phyloP scores from a whole-genome alignment of 1,284 basidiomycete species.

The Ustilago trichophora region DNA sequence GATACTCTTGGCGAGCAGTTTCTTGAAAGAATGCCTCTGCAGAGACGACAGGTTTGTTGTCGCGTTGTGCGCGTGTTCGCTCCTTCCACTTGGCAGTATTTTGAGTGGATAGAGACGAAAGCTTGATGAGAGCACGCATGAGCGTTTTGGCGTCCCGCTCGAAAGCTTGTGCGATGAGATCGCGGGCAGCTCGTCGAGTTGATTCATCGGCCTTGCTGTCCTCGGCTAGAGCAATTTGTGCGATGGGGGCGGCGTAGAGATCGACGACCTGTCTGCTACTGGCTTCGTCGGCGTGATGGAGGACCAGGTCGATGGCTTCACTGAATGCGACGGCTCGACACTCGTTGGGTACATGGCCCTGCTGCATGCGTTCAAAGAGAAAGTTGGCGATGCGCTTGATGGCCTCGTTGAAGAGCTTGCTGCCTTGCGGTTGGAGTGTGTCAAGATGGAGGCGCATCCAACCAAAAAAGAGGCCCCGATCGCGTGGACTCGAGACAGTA shows the following conservation, averaged over 20 bases:
- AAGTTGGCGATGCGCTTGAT: slow-evolving; percentile 59
- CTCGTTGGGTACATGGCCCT: slow-evolving; percentile 41
- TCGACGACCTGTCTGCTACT: slow-evolving; percentile 48
- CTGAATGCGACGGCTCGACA: slow-evolving; percentile 38
- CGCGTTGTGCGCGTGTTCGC: slow-evolving; percentile 17
- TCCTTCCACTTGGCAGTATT: slow-evolving; percentile 31
- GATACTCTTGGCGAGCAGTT: slow-evolving; percentile 20
- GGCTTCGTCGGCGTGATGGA: slow-evolving; percentile 36
- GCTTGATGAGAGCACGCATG: slow-evolving; percentile 17
- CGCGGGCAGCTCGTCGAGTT: slow-evolving; percentile 31
- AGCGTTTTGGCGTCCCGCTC: slow-evolving; percentile 36
- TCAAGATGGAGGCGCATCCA: slow-evolving; percentile 48
- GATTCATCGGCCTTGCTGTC: slow-evolving; percentile 20
- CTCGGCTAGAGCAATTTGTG: slow-evolving; percentile 36
- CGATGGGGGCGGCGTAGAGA: slow-evolving; percentile 52
- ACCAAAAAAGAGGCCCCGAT: slow-evolving; percentile 36
- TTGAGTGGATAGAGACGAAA: slow-evolving; percentile 22
- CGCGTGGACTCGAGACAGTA: slow-evolving; percentile 30
- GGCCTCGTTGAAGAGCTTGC: slow-evolving; percentile 44
- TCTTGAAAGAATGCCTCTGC: slow-evolving; percentile 25
- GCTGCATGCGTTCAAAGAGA: slow-evolving; percentile 59
- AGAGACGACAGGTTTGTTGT: slow-evolving; percentile 11
- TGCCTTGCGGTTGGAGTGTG: slow-evolving; percentile 26
- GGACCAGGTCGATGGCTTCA: slow-evolving; percentile 35
- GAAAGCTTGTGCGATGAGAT: slow-evolving; percentile 43